These are phyloP conservation scores for Gamarada debralockiae DNA, from an alignment of 495 filamentous ascomycete genomes.

Conservation along the genomic window DNA sequence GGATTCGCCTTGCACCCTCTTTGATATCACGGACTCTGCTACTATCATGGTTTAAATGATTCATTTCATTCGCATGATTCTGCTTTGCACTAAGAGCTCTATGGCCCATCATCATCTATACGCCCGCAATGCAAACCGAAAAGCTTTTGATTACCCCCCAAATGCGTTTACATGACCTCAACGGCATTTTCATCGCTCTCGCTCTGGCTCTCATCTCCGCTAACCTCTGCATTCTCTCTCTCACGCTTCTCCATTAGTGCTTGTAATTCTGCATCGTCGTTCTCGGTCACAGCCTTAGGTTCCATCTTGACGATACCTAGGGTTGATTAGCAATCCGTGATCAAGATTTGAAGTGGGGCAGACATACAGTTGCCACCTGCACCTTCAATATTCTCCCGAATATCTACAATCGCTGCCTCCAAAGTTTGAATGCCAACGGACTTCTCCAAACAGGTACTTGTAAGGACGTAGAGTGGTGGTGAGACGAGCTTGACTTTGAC, in stretches of 20 bases:
- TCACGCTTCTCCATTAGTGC: conserved; percentile 99
- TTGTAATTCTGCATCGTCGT: conserved; percentile 93
- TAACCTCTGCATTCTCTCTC: conserved; percentile 94
- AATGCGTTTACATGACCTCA: conserved; percentile 22
- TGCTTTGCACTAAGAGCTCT: too few species aligned
- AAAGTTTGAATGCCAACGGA: conserved; percentile 73
- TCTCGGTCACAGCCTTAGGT: conserved; percentile 97
- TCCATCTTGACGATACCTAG: conserved; percentile 78
- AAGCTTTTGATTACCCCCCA: conserved; percentile 20
- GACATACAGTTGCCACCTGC: conserved; percentile 69
- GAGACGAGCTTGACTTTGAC: conserved; percentile 97
- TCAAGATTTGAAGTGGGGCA: too few species aligned
- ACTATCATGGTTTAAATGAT: too few species aligned
- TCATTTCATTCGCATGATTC: background rate
- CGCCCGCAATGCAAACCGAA: conserved; percentile 27
- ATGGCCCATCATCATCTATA: conserved; percentile 9
- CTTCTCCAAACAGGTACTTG: conserved; percentile 93
- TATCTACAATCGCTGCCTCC: conserved; percentile 83
- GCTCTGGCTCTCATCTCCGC: conserved; percentile 90
- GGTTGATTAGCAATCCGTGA: too few species aligned
- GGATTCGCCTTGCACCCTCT: too few species aligned
- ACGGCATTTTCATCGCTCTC: conserved; percentile 76
- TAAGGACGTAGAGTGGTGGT: conserved; percentile 90
- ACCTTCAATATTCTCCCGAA: conserved; percentile 67
- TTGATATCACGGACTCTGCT: too few species aligned